Conservation (phyloP, 257 asterid genomes). For the Cruciata laevipes region DNA sequence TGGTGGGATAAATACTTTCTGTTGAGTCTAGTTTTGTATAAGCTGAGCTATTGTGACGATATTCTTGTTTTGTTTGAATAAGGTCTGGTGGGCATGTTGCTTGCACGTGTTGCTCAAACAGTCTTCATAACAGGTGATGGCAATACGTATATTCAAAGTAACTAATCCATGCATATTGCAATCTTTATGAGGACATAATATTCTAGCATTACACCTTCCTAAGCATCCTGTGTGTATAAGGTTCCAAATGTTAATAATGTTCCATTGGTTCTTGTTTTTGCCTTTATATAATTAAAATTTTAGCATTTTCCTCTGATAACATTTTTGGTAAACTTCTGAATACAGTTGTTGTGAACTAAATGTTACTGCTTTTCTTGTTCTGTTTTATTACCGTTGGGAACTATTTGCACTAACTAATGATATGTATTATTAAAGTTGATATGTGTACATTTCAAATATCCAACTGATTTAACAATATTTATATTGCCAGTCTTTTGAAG, state of each 20-base stretch:
- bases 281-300: background rate
- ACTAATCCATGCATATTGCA: background rate
- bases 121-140: conserved; percentile 76
- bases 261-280: background rate
- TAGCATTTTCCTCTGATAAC: background rate
- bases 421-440: background rate
- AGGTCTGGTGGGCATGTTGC: conserved; percentile 89
- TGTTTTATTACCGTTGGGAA: background rate
- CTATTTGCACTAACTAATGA: background rate
- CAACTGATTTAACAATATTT: conserved; percentile 5
- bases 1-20: conserved; percentile 7
- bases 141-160: background rate
- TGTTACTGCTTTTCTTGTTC: background rate
- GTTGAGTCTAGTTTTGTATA: background rate
- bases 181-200: background rate
- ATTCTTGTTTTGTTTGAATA: conserved; percentile 23
- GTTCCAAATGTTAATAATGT: background rate
- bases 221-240: background rate
- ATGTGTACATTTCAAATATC: background rate
- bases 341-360: background rate
- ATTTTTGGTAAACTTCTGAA: background rate
- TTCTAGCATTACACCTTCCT: background rate
- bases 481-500: conserved; percentile 16
- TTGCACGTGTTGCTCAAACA: conserved; percentile 75
- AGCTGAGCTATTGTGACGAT: conserved; percentile 13